Evolutionary conservation across 352 stramenopile genomes (phyloP), one percentile per base, ranked within the genome.

Genomic region (Thalassiosira exigua): DNA sequence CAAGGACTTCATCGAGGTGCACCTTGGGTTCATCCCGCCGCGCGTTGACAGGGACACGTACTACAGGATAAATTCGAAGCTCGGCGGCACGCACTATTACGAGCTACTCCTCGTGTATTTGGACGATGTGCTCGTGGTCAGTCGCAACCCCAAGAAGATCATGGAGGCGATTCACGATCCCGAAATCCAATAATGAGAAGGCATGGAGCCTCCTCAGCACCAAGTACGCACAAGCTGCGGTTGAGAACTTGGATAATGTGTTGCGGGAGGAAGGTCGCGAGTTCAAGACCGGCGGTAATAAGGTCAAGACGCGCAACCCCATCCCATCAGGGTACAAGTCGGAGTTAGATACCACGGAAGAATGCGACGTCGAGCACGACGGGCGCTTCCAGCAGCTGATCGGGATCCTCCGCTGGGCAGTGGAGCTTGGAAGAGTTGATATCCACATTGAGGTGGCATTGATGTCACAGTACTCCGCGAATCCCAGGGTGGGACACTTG

Each of bases 101-200:
- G 82, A 87, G 51, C 65, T 75, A 0, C 22, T 87, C 3, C 36
- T 89, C 0, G 59, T 85, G 2, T 87, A 87, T 57, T 72, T 76
- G 0, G 79, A 89, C 60, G 74, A 89, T 50, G 46, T 83, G 0
- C 29, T 87, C 12, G n/a, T 51, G n/a, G 19, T 88, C 9, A 78
- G 65, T 12, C 14, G 58, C 24, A 26, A 75, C 0, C 71, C 78
- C 1, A 27, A 72, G 19, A 4, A 5, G 2, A 53, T 70, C 3
- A 72, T 82, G 56, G 32, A 72, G 14, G 4, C 48, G 17, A 72
- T 86, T n/a, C n/a, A n/a, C n/a, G n/a, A n/a, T n/a, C n/a, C n/a
- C n/a, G n/a, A n/a, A n/a, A n/a, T n/a, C n/a, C n/a, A n/a, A n/a
- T n/a, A n/a, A n/a, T n/a, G n/a, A n/a, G n/a, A n/a, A n/a, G n/a